These are phyloP conservation scores for Rosa persica DNA, from an alignment of 306 rosid species.

Conservation along the genomic window DNA sequence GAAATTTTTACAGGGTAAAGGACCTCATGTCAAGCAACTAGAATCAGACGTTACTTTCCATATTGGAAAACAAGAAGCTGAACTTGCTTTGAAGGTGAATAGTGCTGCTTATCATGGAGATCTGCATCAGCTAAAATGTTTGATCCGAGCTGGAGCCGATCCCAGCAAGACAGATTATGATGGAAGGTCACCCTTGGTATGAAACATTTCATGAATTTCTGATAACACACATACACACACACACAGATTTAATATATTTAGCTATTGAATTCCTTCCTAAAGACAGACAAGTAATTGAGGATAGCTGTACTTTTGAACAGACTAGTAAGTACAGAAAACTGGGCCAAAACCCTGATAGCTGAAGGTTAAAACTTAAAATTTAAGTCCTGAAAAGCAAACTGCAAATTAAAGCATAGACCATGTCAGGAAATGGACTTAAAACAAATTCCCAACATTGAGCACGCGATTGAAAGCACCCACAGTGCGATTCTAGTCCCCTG, in stretches of 20 bases:
- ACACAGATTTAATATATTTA: neutral
- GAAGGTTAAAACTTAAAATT: neutral
- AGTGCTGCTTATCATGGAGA: conserved; percentile 80
- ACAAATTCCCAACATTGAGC: too few species aligned
- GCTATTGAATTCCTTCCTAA: neutral
- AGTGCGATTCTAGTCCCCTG: neutral
- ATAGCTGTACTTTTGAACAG: neutral
- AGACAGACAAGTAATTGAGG: neutral
- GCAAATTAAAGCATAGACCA: neutral
- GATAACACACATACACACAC: neutral
- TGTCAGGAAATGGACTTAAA: neutral
- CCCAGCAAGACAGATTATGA: conserved; percentile 89
- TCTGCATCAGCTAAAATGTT: conserved; percentile 67
- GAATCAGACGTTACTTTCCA: conserved; percentile 89
- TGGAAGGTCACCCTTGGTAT: conserved; percentile 96
- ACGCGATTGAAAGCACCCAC: neutral
- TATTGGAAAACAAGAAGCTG: conserved; percentile 91
- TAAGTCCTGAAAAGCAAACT: neutral
- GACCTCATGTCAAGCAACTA: conserved; percentile 67
- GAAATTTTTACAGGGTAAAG: conserved; percentile 55
- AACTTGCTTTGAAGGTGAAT: conserved; percentile 89
- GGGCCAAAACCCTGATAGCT: neutral
- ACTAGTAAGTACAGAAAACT: neutral
- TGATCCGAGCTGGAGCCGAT: conserved; percentile 93
- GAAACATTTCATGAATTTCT: conserved; percentile 18